Evolutionary conservation across 2,329 filamentous ascomycete genomes (phyloP), one percentile per base, ranked within the genome.

Genomic region (Fonsecaea multimorphosa): DNA sequence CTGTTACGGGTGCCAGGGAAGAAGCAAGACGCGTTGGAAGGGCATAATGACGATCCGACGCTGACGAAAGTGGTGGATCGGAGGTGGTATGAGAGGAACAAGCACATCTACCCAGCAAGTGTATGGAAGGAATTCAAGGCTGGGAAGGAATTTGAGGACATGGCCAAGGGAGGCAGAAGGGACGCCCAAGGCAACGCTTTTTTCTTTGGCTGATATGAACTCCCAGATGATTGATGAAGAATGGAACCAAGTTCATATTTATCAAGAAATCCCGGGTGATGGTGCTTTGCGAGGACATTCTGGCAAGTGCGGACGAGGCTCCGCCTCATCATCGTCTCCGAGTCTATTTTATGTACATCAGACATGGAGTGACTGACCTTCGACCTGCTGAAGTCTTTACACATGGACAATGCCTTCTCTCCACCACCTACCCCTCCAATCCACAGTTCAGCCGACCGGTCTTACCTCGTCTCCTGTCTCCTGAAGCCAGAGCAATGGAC

Each of bases 41-140:
- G 94, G 14, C 88, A 84, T 29, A 78, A 83, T 46, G 91, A 95
- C 68, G 93, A 98, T 72, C 88, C 93, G 0, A 85, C 85, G 2
- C 79, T 91, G 68, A 98, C 94, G 2, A 98, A 97, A 76, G 93
- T 99, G 2, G 94, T 99, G 3, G 94, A 99, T 80, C 86, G 95
- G 66, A 84, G 95, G 66, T 99, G 95, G 95, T 99, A 97, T 77
- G 93, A 97, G 81, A 87, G 89, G 74, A 97, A 98, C 77, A 99
- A 98, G 79, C 95, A 99, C 78, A 98, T 99, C 64, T 99, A 94
- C 76, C 95, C 95, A 0, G 94, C 94, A 22, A 98, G 92, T 76
- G 86, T 94, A 54, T 99, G 95, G 95, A 92, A 93, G 73, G 91
- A 96, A 69, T 99, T 96, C 76, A 93, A 97, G 71, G 90, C 93